Conservation (phyloP, 345 rosid genomes). For the Gossypium mustelinum region DNA sequence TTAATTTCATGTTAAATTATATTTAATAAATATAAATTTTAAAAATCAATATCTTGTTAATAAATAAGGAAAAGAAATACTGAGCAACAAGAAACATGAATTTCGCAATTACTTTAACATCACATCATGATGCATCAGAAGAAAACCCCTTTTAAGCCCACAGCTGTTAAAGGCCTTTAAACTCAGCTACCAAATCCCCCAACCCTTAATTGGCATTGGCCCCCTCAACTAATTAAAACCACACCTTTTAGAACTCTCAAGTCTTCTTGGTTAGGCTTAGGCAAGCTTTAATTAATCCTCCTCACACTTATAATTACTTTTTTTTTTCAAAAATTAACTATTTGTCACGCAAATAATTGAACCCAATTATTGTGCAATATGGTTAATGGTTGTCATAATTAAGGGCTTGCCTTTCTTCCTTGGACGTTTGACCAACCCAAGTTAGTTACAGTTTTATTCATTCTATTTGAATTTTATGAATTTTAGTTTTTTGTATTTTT, state of each 20-base stretch:
- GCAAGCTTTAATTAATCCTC: not conserved
- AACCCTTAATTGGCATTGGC: not conserved
- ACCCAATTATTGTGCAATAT: not conserved
- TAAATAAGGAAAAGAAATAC: too few relatives aligned
- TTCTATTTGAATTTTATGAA: not conserved
- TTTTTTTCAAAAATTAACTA: too few relatives aligned
- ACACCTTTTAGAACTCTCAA: not conserved
- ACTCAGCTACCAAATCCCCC: not conserved
- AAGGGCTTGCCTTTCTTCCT: not conserved
- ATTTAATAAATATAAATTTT: too few relatives aligned
- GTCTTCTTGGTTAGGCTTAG: not conserved
- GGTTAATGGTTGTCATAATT: not conserved
- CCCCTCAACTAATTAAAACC: not conserved
- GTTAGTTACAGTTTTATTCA: not conserved
- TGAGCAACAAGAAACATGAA: too few relatives aligned
- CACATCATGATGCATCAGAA: too few relatives aligned
- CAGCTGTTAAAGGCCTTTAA: not conserved
- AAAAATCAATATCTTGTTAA: too few relatives aligned
- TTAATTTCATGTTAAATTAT: too few relatives aligned
- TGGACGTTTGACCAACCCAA: not conserved
- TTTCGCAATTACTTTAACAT: too few relatives aligned
- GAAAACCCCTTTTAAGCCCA: not conserved
- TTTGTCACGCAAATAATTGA: not conserved
- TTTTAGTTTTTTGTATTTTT: not conserved
- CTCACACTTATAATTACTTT: too few relatives aligned